Percentiles rank a stretch among this genome's conserved stretches.
These are phyloP conservation scores for Crithidia bombi DNA, from an alignment of 208 protist genomes.

Conservation along the genomic window DNA sequence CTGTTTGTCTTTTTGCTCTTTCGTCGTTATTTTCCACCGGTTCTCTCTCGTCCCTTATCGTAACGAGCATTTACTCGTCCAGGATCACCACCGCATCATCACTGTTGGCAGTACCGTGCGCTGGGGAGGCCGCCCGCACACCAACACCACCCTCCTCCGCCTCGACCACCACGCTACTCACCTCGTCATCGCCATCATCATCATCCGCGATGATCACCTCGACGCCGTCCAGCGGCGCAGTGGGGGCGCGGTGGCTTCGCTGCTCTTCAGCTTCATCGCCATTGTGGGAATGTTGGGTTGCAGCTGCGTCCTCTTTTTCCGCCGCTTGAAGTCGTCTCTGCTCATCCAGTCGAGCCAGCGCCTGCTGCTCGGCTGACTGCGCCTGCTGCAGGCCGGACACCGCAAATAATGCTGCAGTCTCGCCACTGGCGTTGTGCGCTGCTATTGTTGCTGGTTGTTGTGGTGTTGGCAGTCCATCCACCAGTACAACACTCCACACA, in stretches of 20 bases:
- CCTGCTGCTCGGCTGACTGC: conserved; percentile 13
- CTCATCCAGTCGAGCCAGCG: conserved; percentile 9
- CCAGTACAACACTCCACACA: conserved; percentile 65
- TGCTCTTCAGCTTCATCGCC: background rate
- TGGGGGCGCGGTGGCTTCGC: background rate
- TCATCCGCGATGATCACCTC: conserved; percentile 3
- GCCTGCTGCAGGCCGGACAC: conserved; percentile 32
- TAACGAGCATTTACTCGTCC: too few relatives aligned
- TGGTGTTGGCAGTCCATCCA: conserved; percentile 18
- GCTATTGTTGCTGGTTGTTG: background rate
- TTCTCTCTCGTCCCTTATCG: too few relatives aligned
- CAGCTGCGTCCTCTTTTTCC: background rate
- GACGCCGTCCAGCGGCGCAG: background rate
- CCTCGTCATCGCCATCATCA: too few relatives aligned
- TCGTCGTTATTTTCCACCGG: background rate
- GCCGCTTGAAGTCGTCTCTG: background rate
- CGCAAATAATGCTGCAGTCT: too few relatives aligned
- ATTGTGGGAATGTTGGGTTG: background rate
- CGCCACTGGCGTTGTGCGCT: too few relatives aligned
- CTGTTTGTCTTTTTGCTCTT: background rate
- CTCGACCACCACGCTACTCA: conserved; percentile 6
- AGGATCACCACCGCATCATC: conserved; percentile 19
- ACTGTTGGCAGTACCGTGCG: background rate
- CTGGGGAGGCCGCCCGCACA: background rate
- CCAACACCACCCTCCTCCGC: background rate